A percentile compares a stretch with the other conserved stretches of the same genome.
Evolutionary conservation across 2,329 filamentous ascomycete species (phyloP).

Genomic region (Tolypocladium cylindrosporum): DNA sequence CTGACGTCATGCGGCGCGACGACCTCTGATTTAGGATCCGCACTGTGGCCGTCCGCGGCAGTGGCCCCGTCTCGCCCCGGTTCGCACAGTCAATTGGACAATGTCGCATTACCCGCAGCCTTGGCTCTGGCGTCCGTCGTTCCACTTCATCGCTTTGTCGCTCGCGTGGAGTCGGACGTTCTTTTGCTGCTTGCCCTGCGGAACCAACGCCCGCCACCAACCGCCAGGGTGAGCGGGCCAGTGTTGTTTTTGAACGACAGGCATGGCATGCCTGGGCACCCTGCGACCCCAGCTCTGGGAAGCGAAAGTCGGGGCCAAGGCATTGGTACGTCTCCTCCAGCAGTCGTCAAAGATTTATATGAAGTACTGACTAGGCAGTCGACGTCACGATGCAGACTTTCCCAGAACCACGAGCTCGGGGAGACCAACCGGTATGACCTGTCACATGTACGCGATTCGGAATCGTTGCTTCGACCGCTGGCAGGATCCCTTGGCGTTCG

Average conservation of each 20-base stretch:
- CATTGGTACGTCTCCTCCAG: no score
- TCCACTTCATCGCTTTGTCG: not conserved
- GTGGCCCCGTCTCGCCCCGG: not conserved
- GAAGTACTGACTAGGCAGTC: not conserved
- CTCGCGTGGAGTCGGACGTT: not conserved
- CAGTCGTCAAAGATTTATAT: no score
- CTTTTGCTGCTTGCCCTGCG: not conserved
- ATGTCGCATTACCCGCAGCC: not conserved
- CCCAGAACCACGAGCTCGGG: not conserved
- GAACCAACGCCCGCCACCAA: not conserved
- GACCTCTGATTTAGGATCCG: not conserved
- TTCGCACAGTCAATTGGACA: not conserved
- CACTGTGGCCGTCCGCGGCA: not conserved
- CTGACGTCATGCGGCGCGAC: not conserved
- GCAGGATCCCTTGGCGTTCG: not conserved
- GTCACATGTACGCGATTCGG: not conserved
- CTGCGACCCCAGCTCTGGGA: no score
- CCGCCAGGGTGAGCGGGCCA: not conserved
- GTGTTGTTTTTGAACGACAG: not conserved
- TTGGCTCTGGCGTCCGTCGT: not conserved
- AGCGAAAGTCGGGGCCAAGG: no score
- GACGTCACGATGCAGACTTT: not conserved
- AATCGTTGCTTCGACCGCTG: not conserved
- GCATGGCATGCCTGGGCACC: not conserved
- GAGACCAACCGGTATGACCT: not conserved